Evolutionary conservation across 768 basidiomycete species (phyloP).

Genomic region (Collybiopsis confluens): DNA sequence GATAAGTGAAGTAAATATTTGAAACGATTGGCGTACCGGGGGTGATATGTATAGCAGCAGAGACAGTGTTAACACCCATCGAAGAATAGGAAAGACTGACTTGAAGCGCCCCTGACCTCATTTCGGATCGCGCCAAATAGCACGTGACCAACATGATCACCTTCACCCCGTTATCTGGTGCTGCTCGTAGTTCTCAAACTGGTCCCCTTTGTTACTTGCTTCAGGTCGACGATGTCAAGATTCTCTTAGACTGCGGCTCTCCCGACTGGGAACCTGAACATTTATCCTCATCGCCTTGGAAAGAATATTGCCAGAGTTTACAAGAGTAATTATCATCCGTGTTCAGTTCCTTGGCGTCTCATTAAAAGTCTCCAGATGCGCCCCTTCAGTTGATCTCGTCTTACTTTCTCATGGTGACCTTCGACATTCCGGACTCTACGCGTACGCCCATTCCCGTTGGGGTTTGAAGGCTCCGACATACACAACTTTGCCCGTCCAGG

Average conservation of each 20-base stretch:
- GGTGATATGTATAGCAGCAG: slow-evolving; percentile 52
- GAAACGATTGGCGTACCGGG: slow-evolving; percentile 33
- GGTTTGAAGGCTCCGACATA: slow-evolving; percentile 88
- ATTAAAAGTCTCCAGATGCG: slow-evolving; percentile 42
- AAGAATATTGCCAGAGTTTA: slow-evolving; percentile 61
- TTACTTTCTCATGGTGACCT: slow-evolving; percentile 93
- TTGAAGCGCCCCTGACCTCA: background rate
- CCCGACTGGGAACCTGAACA: slow-evolving; percentile 77
- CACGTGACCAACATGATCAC: slow-evolving; percentile 67
- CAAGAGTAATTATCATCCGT: slow-evolving; percentile 51
- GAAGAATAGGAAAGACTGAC: too few relatives aligned
- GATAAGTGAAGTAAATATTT: background rate
- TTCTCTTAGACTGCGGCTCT: slow-evolving; percentile 93
- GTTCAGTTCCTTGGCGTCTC: slow-evolving; percentile 8
- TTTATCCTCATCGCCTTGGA: slow-evolving; percentile 37
- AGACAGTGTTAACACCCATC: slow-evolving; percentile 53
- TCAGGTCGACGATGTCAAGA: slow-evolving; percentile 89
- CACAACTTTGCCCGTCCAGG: slow-evolving; percentile 90
- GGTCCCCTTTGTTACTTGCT: slow-evolving; percentile 80
- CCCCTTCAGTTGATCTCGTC: slow-evolving; percentile 83
- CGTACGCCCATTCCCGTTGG: slow-evolving; percentile 88
- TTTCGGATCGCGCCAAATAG: background rate
- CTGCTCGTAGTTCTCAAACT: slow-evolving; percentile 61
- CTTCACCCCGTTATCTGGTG: slow-evolving; percentile 86
- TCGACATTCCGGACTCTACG: slow-evolving; percentile 84